Conservation (phyloP, 805 yeast genomes). For the Lipomyces starkeyi region DNA sequence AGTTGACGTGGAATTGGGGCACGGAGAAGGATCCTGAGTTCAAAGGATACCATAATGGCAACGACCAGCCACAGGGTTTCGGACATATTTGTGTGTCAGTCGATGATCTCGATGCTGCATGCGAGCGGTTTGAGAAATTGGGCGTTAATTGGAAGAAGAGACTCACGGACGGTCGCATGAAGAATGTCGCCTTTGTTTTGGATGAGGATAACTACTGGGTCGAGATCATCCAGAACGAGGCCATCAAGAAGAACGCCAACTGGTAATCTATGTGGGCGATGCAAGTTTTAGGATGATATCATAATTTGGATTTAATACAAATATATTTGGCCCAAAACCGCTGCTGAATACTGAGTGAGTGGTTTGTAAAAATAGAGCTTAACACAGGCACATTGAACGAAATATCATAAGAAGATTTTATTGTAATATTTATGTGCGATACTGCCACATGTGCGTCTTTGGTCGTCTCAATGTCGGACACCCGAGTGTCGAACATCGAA, state of each 20-base stretch:
- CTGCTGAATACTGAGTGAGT: neutral
- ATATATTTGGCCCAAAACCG: neutral
- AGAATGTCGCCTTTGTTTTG: conserved; percentile 76
- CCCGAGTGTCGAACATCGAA: no score
- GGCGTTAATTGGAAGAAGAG: conserved; percentile 58
- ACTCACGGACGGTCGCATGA: conserved; percentile 51
- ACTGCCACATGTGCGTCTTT: no score
- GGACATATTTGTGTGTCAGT: conserved; percentile 83
- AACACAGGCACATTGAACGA: no score
- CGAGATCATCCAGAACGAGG: conserved; percentile 59
- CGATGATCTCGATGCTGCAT: conserved; percentile 64
- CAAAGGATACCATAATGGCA: conserved; percentile 80
- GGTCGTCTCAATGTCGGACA: no score
- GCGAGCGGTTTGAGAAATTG: conserved; percentile 53
- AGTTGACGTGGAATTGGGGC: conserved; percentile 95
- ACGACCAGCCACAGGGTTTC: conserved; percentile 78
- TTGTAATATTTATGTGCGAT: no score
- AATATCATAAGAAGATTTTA: no score
- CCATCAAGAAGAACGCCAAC: conserved; percentile 30
- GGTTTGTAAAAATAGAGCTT: no score
- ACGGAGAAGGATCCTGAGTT: conserved; percentile 80
- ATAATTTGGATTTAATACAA: neutral
- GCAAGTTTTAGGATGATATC: neutral
- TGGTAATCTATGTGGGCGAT: conserved; percentile 14
- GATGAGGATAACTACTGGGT: conserved; percentile 93